Evolutionary conservation across 257 asterid genomes (phyloP), one percentile per base, ranked within the genome.

Genomic region (Ligustrum vulgare): DNA sequence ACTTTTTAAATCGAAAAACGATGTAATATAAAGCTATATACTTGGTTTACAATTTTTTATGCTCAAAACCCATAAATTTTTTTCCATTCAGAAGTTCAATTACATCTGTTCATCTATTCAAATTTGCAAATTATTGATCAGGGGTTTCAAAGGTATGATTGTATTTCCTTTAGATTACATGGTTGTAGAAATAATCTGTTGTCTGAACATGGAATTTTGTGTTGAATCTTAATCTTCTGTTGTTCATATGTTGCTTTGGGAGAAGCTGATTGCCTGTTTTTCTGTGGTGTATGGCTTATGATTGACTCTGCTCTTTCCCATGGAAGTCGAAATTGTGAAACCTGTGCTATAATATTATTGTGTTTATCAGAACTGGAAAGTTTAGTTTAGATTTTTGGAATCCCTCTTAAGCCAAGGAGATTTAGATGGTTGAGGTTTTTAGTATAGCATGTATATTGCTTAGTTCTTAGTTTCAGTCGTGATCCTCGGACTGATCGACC

Each of bases 51-150:
- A 75, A 34, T 72, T 69, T 73, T 18, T 72, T 65, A 34, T 74
- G 70, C 60, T 86, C 86, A 83, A 82, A 80, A 73, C 37, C 81
- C 80, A 43, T 47, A 28, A 23, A n/a, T n/a, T 81, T 64, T 81
- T 64, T 54, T 28, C 76, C 72, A 72, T 67, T 76, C 83, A 76
- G 33, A 75, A 68, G 49, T 58, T 72, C 33, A 47, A 60, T 56
- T 54, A 15, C 16, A 12, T 76, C 45, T 72, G 49, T 86, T 75
- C 23, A 65, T 63, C 60, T 39, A 32, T 23, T 25, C 45, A 75
- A 64, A 64, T 56, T 83, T 72, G 77, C 80, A 54, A 85, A 79
- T 80, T 64, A n/a, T 47, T 78, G 72, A 58, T 75, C 75, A 18
- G 25, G 58, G 74, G 72, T 76, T 74, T 41, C 43, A 69, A 77